Percentiles rank a stretch among this genome's conserved stretches.
phyloP scores from a whole-genome alignment of 2,329 filamentous ascomycete species.

The Teratosphaeria epicoccoides region DNA sequence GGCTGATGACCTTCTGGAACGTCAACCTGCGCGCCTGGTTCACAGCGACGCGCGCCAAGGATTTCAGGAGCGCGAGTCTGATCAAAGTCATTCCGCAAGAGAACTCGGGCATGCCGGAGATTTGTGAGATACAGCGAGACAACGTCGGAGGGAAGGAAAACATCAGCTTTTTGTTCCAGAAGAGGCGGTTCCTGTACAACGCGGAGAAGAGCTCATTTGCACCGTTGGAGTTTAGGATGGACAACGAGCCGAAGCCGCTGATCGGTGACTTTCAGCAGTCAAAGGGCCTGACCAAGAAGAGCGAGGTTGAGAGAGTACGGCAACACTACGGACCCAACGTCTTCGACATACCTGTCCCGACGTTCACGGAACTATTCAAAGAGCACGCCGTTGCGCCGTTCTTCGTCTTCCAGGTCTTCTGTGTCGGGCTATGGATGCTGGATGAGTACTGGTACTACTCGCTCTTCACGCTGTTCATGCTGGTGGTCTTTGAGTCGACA shows the following conservation, averaged over 20 bases:
- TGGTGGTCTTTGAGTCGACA: constrained; percentile 93
- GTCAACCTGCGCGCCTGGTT: constrained; percentile 75
- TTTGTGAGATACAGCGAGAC: constrained; percentile 71
- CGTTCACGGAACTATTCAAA: constrained; percentile 90
- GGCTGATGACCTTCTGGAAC: constrained; percentile 97
- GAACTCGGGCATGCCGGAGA: constrained; percentile 82
- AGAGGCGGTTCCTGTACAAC: constrained; percentile 86
- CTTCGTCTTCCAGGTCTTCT: constrained; percentile 99
- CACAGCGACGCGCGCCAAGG: constrained; percentile 61
- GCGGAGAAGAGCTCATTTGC: constrained; percentile 62
- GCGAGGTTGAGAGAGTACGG: constrained; percentile 69
- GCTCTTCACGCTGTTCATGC: constrained; percentile 96
- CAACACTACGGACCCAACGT: constrained; percentile 94
- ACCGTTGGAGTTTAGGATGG: constrained; percentile 73
- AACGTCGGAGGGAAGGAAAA: constrained; percentile 64
- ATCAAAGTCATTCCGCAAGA: constrained; percentile 88
- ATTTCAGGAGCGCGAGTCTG: constrained; percentile 62
- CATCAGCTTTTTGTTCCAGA: constrained; percentile 91
- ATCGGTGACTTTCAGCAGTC: constrained; percentile 71
- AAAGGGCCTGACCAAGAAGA: constrained; percentile 59
- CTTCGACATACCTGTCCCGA: constrained; percentile 95
- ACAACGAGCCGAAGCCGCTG: constrained; percentile 70
- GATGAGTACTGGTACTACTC: constrained; percentile 99
- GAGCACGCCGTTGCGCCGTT: constrained; percentile 98
- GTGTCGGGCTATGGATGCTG: constrained; percentile 94